Conservation (phyloP, 345 rosid species). For the Eucalyptus albens region DNA sequence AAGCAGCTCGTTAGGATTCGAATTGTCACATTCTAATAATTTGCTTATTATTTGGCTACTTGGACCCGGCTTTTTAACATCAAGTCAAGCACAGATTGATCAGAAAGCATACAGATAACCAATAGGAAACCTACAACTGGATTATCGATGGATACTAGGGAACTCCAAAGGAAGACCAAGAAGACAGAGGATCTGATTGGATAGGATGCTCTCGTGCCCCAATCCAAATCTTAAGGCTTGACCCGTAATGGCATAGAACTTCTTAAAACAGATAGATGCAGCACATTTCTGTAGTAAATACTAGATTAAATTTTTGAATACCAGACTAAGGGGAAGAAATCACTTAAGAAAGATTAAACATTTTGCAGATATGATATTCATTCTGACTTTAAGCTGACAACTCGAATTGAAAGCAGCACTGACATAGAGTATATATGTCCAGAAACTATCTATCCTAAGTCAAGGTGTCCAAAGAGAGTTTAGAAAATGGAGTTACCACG, state of each 20-base stretch:
- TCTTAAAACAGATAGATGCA: background rate
- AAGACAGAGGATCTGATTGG: background rate
- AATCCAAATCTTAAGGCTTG: background rate
- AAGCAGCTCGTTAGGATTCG: background rate
- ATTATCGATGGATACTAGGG: background rate
- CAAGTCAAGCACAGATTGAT: background rate
- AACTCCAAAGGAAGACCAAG: background rate
- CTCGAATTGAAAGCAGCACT: background rate
- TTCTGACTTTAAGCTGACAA: background rate
- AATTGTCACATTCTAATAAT: background rate
- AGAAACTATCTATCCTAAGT: background rate
- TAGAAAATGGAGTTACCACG: slow-evolving; percentile 41
- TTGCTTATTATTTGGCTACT: background rate
- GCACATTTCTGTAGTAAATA: background rate
- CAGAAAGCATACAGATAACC: background rate
- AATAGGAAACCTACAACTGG: background rate
- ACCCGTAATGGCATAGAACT: background rate
- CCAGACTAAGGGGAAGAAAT: background rate
- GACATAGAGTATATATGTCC: background rate
- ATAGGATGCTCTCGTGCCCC: background rate
- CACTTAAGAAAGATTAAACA: background rate
- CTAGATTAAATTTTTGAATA: background rate
- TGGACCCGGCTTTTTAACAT: background rate
- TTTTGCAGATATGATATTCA: background rate
- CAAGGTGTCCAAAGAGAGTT: background rate